Evolutionary conservation across 192 early-diverging fungal genomes (phyloP), one percentile per base, ranked within the genome.

Genomic region (Entomortierella chlamydospora): DNA sequence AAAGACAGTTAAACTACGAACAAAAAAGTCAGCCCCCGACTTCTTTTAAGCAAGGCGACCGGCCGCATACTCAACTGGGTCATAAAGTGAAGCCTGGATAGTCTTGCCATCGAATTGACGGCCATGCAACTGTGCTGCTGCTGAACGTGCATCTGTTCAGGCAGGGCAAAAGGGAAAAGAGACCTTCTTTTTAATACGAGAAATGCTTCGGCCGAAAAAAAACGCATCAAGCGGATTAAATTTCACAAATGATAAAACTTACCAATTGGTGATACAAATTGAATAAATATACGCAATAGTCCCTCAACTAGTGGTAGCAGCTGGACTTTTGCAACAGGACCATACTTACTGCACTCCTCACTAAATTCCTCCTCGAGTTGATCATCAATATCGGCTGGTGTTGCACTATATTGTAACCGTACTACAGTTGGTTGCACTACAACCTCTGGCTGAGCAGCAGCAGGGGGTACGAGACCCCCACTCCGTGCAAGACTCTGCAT

Each of bases 71-170:
- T 78, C 83, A 55, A 90, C 85, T 23, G 66, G 54, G 26, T 91
- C 92, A 58, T 83, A 91, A 31, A 90, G 83, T 10, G 81, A 64
- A 2, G 94, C 94, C 5, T 78, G 65, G 34, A 97, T 82, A 33
- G 86, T 89, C 51, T 91, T 86, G 10, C 95, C 94, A 39, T 91
- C 94, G 82, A 97, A 97, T 86, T 90, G 96, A 33, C 95, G 89
- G 29, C 90, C 90, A 62, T 95, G 86, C 41, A 97, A 82, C 39
- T 89, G 88, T 59, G 82, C 83, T 33, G 87, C 60, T 17, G 95
- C 93, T 28, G 86, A 86, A 5, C 69, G 74, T 9, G 91, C 87
- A 79, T 82, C 91, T 90, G 10, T 37, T 37, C 10, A n/a, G n/a
- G 34, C 34, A 17, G 5, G 45, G 15, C 20, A 47, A 47, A 47